phyloP scores from a whole-genome alignment of 805 yeast genomes.

The Teunomyces barrocoloradensis region DNA sequence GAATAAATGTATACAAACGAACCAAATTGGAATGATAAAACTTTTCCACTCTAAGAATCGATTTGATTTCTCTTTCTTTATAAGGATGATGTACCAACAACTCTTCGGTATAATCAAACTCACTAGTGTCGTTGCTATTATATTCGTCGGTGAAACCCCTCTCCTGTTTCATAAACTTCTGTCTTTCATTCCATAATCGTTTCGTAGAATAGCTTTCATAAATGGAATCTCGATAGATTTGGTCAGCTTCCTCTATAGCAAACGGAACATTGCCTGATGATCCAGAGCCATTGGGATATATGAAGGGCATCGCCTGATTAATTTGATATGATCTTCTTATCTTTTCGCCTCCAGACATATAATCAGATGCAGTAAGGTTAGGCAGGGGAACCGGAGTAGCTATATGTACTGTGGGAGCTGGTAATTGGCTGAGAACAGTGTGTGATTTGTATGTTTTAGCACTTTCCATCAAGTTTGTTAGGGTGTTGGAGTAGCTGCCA shows the following conservation, averaged over 20 bases:
- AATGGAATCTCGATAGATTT: conserved; percentile 59
- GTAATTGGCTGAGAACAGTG: conserved; percentile 43
- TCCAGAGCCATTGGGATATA: conserved; percentile 49
- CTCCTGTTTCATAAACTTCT: conserved; percentile 69
- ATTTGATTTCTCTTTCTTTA: conserved; percentile 32
- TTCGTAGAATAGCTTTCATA: conserved; percentile 64
- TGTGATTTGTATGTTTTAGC: conserved; percentile 53
- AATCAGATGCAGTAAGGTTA: conserved; percentile 45
- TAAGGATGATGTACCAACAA: conserved; percentile 30
- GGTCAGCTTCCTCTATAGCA: conserved; percentile 78
- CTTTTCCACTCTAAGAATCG: conserved; percentile 55
- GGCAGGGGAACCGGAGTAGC: conserved; percentile 93
- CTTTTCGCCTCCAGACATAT: conserved; percentile 48
- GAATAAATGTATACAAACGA: conserved; percentile 59
- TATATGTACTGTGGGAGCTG: conserved; percentile 59
- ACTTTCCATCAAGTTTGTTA: conserved; percentile 57
- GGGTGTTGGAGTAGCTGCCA: conserved; percentile 46
- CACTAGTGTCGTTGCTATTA: conserved; percentile 9
- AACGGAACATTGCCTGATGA: conserved; percentile 48
- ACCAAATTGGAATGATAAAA: conserved; percentile 56
- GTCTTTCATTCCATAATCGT: conserved; percentile 72
- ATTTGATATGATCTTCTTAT: conserved; percentile 59
- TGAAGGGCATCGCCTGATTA: conserved; percentile 63
- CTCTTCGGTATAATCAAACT: conserved; percentile 29
- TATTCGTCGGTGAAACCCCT: conserved; percentile 45